Conservation (phyloP, 495 filamentous ascomycete genomes). For the Letharia lupina region DNA sequence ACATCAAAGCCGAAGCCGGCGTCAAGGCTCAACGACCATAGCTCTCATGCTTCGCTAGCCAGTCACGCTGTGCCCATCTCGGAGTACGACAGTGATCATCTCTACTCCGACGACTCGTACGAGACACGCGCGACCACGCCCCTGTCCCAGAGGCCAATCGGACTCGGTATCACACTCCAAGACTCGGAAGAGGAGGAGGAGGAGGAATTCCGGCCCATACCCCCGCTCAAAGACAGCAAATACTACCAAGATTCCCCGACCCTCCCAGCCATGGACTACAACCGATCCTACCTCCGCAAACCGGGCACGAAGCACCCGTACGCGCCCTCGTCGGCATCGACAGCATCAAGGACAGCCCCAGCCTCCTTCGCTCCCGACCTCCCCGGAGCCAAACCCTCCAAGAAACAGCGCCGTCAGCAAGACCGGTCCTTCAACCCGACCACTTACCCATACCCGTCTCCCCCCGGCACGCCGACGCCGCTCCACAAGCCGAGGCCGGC, state of each 20-base stretch:
- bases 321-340: background rate
- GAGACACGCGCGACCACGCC: background rate
- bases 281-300: background rate
- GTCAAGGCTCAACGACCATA: background rate
- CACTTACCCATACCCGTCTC: background rate
- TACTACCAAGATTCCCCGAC: background rate
- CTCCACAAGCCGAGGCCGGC: background rate
- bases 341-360: background rate
- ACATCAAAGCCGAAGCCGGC: background rate
- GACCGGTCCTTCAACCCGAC: background rate
- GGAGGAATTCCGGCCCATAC: background rate
- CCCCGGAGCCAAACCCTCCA: background rate
- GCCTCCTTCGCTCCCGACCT: background rate
- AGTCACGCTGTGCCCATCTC: background rate
- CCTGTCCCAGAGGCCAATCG: background rate
- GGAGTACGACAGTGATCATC: background rate
- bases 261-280: background rate
- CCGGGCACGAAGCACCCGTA: background rate
- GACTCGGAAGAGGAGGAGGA: background rate
- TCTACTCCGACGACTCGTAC: slow-evolving; percentile 1
- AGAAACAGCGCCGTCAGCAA: background rate
- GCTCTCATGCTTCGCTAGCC: background rate
- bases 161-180: background rate
- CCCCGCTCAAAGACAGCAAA: background rate
- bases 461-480: background rate